Conservation (phyloP, 1,139 yeast species). For the Candida smagusa region DNA sequence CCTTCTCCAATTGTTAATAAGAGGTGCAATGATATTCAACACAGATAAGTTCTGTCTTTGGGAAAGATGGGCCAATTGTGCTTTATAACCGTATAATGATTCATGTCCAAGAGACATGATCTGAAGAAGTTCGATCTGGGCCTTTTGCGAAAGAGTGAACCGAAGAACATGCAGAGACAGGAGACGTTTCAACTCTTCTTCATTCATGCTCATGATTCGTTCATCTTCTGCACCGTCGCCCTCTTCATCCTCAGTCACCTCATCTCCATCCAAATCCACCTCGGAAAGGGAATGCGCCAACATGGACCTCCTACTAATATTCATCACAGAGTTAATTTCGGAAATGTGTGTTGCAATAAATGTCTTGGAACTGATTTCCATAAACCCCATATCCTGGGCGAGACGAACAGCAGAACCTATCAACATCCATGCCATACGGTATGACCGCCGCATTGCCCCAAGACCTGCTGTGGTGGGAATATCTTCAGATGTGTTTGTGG, state of each 20-base stretch:
- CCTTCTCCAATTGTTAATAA: conserved; percentile 74
- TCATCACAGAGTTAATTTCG: conserved; percentile 75
- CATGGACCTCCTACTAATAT: conserved; percentile 66
- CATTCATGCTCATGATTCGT: conserved; percentile 32
- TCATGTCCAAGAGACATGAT: conserved; percentile 83
- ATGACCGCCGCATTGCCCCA: conserved; percentile 82
- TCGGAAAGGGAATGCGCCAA: conserved; percentile 65
- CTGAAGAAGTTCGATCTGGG: conserved; percentile 74
- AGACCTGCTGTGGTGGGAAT: conserved; percentile 66
- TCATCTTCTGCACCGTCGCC: conserved; percentile 25
- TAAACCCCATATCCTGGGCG: conserved; percentile 83
- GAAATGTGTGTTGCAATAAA: conserved; percentile 82
- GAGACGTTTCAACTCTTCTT: conserved; percentile 33
- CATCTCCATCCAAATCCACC: conserved; percentile 50
- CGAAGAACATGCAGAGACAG: conserved; percentile 25
- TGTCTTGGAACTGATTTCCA: conserved; percentile 69
- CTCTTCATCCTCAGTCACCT: conserved; percentile 28
- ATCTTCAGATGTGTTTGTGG: conserved; percentile 10
- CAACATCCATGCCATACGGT: conserved; percentile 92
- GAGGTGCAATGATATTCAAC: conserved; percentile 68
- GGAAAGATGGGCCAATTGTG: conserved; percentile 50
- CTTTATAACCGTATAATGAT: conserved; percentile 67
- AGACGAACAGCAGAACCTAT: conserved; percentile 83
- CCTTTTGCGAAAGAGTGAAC: conserved; percentile 67
- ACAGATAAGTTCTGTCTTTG: conserved; percentile 71